Evolutionary conservation across 2,329 filamentous ascomycete genomes (phyloP).

Genomic region (Alternaria ethzedia): DNA sequence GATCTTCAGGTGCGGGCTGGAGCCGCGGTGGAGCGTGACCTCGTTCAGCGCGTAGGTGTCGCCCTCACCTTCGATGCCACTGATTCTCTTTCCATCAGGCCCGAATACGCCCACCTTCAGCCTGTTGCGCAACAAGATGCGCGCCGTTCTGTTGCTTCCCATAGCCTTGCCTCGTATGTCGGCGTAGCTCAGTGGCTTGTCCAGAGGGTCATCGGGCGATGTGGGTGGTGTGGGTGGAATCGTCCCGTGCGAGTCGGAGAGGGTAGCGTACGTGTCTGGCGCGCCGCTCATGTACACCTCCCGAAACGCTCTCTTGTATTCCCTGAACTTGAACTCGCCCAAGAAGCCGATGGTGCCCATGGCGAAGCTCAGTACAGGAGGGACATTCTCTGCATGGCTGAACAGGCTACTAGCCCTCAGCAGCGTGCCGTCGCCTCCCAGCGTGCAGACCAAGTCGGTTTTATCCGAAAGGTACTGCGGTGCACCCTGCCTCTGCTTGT

Average conservation of each 20-base stretch:
- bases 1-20: slow-evolving; percentile 86
- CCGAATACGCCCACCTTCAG: slow-evolving; percentile 86
- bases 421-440: slow-evolving; percentile 93
- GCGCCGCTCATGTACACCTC: slow-evolving; percentile 89
- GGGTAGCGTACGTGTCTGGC: slow-evolving; percentile 54
- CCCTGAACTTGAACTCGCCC: slow-evolving; percentile 93
- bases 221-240: slow-evolving; percentile 70
- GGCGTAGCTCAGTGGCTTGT: slow-evolving; percentile 63
- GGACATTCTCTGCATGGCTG: slow-evolving; percentile 79
- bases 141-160: slow-evolving; percentile 74
- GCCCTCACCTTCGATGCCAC: slow-evolving; percentile 37
- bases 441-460: slow-evolving; percentile 85
- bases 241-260: slow-evolving; percentile 76
- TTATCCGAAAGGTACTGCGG: slow-evolving; percentile 67
- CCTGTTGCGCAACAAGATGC: slow-evolving; percentile 84
- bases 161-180: slow-evolving; percentile 80
- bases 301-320: slow-evolving; percentile 89
- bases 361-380: slow-evolving; percentile 91
- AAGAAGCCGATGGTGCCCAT: slow-evolving; percentile 97
- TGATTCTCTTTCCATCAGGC: slow-evolving; percentile 63
- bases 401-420: slow-evolving; percentile 86
- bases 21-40: slow-evolving; percentile 89
- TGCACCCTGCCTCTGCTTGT: slow-evolving; percentile 47
- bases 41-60: slow-evolving; percentile 84
- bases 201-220: slow-evolving; percentile 61